Conservation (phyloP, 768 basidiomycete genomes). For the Mycena capillaripes region DNA sequence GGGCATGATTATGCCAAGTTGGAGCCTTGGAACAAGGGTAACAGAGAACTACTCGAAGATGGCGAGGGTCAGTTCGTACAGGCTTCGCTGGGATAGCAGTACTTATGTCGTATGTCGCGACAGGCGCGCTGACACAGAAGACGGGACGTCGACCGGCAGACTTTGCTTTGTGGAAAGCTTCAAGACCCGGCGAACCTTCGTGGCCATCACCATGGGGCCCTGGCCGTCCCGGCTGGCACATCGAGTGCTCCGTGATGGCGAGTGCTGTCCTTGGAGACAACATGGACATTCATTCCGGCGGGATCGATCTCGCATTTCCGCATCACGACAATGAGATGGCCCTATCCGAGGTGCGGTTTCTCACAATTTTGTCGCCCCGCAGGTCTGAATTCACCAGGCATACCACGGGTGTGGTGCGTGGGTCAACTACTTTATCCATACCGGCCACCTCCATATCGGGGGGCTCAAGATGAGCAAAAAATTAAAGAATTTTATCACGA, state of each 20-base stretch:
- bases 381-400: slow-evolving; percentile 74
- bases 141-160: slow-evolving; percentile 89
- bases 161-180: slow-evolving; percentile 98
- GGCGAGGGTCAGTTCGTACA: slow-evolving; percentile 81
- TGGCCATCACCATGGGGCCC: slow-evolving; percentile 98
- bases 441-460: slow-evolving; percentile 97
- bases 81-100: slow-evolving; percentile 31
- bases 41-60: slow-evolving; percentile 89
- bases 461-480: slow-evolving; percentile 99
- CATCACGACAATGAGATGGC: slow-evolving; percentile 99
- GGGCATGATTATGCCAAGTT: slow-evolving; percentile 93
- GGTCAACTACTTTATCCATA: slow-evolving; percentile 99
- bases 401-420: slow-evolving; percentile 93
- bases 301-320: slow-evolving; percentile 97
- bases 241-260: slow-evolving; percentile 99
- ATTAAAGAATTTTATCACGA: slow-evolving; percentile 98
- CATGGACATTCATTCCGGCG: slow-evolving; percentile 99
- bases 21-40: slow-evolving; percentile 96
- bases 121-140: slow-evolving; percentile 70
- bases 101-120: slow-evolving; percentile 20
- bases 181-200: slow-evolving; percentile 95
- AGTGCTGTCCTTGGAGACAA: slow-evolving; percentile 89
- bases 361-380: too few relatives aligned
- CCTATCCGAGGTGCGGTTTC: slow-evolving; percentile 84
- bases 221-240: slow-evolving; percentile 99